Base-by-base conservation (phyloP, 345 rosid genomes). In the Pistacia vera region DNA sequence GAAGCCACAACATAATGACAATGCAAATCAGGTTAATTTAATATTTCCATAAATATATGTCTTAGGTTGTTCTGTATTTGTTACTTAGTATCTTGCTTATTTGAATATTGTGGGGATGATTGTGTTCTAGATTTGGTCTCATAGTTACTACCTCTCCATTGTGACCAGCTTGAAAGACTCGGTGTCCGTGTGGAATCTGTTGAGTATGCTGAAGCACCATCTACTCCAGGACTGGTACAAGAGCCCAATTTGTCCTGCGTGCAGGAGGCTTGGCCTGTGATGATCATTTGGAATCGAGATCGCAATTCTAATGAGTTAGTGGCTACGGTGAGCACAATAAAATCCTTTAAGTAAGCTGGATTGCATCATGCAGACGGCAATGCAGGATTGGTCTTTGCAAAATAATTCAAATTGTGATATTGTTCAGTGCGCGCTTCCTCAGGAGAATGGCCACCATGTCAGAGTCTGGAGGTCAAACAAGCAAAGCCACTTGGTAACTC, bases 131-230 rank as follows among this genome's bases (percentile, higher is more conserved):
- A 41, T 75, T 57, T 63, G 70, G 44, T 51, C n/a, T 61, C 52
- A 28, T 48, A 35, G 4, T 63, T 30, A 11, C 36, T 52, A 11
- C 61, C 51, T 66, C 71, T 71, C 72, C 68, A 63, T 83, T 75
- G 67, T 79, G 44, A 74, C 63, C 86, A 94, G 98, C 78, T 79
- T 77, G 92, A 81, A 78, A 87, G 68, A 80, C 79, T 73, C 56
- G 77, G 52, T 70, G 76, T 81, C 80, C 69, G 74, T 82, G 82
- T 89, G 80, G 95, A 91, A 79, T 71, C 72, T 63, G 12, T 66
- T 8, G 98, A 89, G 78, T 88, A 87, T 82, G 96, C 97, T 17
- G 91, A 94, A 83, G 99, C 97, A 81, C 97, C 97, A 65, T 84
- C 89, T 69, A 94, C 99, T 75, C 98, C 99, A 78, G 97, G 95